Percentiles rank a stretch among this genome's conserved stretches.
Conservation (phyloP, 225 moss, liverwort and hornwort genomes). For the Physcomitrium patens region DNA sequence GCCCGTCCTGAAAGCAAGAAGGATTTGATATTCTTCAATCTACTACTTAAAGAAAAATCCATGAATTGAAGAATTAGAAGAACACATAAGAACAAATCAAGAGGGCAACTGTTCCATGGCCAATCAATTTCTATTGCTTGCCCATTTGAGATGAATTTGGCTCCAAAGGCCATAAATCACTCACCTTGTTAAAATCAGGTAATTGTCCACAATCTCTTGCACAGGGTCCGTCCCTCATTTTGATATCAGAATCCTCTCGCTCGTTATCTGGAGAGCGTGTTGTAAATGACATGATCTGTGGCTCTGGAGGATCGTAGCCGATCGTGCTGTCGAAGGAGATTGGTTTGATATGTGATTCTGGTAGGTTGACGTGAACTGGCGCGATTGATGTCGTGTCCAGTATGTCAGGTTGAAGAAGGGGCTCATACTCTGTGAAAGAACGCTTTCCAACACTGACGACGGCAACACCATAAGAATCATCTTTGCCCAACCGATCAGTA, state of each 20-base stretch:
- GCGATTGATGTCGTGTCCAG: constrained; percentile 23
- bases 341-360: not conserved
- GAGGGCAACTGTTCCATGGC: not conserved
- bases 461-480: not conserved
- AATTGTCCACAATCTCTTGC: not conserved
- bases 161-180: not conserved
- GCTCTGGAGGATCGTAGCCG: constrained; percentile 8
- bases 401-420: constrained; percentile 38
- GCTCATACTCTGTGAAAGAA: constrained; percentile 21
- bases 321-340: not conserved
- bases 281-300: not conserved
- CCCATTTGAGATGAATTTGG: not conserved
- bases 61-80: not conserved
- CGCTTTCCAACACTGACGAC: constrained; percentile 6
- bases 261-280: constrained; percentile 22
- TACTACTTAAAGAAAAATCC: not conserved
- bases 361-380: not conserved
- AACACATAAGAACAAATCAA: not conserved
- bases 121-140: not conserved
- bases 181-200: constrained; percentile 30
- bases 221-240: not conserved
- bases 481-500: not conserved
- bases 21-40: too few relatives aligned
- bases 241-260: constrained; percentile 30
- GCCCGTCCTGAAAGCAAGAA: too few relatives aligned